These are phyloP conservation scores for Pharnaceum exiguum DNA, from an alignment of 148 eudicot species.

Conservation along the genomic window DNA sequence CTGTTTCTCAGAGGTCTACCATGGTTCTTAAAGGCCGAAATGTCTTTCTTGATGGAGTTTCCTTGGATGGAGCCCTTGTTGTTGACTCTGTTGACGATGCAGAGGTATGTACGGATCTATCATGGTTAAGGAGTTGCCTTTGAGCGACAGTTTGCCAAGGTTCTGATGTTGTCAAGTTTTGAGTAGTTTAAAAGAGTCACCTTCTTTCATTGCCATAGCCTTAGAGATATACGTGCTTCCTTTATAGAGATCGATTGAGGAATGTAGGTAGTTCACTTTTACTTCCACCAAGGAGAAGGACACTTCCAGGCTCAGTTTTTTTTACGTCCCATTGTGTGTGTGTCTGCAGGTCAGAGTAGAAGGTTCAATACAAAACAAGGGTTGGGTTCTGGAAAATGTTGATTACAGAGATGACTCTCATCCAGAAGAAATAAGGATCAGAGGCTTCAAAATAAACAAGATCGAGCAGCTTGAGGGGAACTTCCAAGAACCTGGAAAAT, in stretches of 20 bases:
- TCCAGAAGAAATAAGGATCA: conserved; percentile 84
- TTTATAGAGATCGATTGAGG: no score
- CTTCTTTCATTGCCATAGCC: no score
- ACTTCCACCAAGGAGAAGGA: neutral
- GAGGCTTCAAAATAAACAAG: conserved; percentile 81
- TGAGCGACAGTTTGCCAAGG: neutral
- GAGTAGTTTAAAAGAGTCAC: neutral
- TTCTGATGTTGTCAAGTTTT: neutral
- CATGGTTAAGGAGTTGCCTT: neutral
- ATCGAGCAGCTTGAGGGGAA: conserved; percentile 76
- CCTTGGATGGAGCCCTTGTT: conserved; percentile 81
- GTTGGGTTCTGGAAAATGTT: conserved; percentile 73
- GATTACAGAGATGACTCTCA: conserved; percentile 57
- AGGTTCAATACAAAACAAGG: conserved; percentile 69
- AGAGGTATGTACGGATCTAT: conserved; percentile 50
- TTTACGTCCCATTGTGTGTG: neutral
- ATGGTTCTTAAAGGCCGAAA: conserved; percentile 68
- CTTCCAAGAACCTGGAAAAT: conserved; percentile 62
- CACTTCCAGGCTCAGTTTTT: neutral
- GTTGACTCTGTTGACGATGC: conserved; percentile 61
- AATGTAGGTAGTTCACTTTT: no score
- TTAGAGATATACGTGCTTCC: no score
- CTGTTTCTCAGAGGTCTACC: conserved; percentile 67
- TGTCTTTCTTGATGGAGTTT: conserved; percentile 55
- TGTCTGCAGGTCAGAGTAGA: conserved; percentile 67